Conservation (phyloP, 2,329 filamentous ascomycete species). For the Aphanocladium album region DNA sequence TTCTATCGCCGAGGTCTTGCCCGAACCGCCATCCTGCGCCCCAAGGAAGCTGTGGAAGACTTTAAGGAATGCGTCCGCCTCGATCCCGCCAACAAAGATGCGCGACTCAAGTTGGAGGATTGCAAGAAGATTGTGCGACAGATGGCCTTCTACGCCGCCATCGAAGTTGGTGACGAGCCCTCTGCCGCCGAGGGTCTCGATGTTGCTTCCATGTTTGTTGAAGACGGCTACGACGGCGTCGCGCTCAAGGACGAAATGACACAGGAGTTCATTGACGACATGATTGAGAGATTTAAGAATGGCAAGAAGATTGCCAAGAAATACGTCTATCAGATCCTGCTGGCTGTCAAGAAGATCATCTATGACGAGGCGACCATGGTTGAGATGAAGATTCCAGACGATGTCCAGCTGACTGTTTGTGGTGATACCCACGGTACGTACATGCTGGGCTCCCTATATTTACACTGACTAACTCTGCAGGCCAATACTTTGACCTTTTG, state of each 20-base stretch:
- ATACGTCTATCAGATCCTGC: conserved; percentile 94
- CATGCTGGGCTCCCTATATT: background rate
- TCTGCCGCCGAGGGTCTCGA: conserved; percentile 90
- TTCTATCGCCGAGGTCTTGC: conserved; percentile 92
- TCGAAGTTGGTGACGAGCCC: conserved; percentile 86
- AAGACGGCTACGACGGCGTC: conserved; percentile 79
- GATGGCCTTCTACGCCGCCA: conserved; percentile 88
- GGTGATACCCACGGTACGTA: conserved; percentile 87
- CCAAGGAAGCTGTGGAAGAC: conserved; percentile 82
- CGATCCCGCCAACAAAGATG: conserved; percentile 83
- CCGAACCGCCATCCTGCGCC: conserved; percentile 83
- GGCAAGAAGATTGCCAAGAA: conserved; percentile 95
- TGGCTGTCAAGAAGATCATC: conserved; percentile 83
- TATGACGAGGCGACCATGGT: conserved; percentile 96
- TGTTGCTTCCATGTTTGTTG: conserved; percentile 77
- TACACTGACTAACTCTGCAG: conserved; percentile 39
- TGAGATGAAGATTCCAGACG: conserved; percentile 75
- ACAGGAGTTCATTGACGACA: conserved; percentile 93
- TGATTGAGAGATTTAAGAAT: conserved; percentile 91
- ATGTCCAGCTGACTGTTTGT: conserved; percentile 82
- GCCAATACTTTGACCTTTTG: conserved; percentile 96
- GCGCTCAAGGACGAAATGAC: conserved; percentile 80
- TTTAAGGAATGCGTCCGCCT: conserved; percentile 88
- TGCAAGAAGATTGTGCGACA: conserved; percentile 94
- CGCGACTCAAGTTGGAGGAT: conserved; percentile 83